Evolutionary conservation across 805 yeast genomes (phyloP), one percentile per base, ranked within the genome.

Genomic region (Teunomyces cretensis): DNA sequence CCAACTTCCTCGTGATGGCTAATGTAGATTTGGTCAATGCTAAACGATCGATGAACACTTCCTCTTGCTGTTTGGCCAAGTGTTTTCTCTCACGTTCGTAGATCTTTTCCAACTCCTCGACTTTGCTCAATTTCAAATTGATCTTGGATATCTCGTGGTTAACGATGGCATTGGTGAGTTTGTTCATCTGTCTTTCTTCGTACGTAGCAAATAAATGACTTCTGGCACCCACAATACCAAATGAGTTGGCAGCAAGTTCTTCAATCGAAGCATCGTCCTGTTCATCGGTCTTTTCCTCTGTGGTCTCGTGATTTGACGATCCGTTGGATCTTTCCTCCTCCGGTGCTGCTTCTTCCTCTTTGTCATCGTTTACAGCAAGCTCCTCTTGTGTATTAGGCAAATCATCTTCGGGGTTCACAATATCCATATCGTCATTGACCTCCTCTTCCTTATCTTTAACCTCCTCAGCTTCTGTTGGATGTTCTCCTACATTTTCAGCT

Each of bases 161-260:
- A 14, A 86, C 71, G 39, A 87, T 75, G 24, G 75, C 74, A 22
- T 76, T 71, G 9, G 84, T 65, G 16, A 84, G 62, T 43, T 77
- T 79, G 53, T 81, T 76, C 83, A 83, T 80, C 58, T 85, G 89
- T 48, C 90, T 72, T 57, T 88, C 96, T 62, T 88, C 95, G 58
- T 80, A 83, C 4, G 83, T 80, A 5, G 92, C 88, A 65, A 88
- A 86, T 15, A 86, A 75, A 58, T 87, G 89, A 19, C 94, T 76
- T 49, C 94, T 78, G 1, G 89, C 83, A 2, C 94, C 96, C 31
- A 86, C 67, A 9, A 86, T 70, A 2, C 95, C 91, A 46, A 91
- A 70, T 0, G 94, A 83, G n/a, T 82, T 68, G 6, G 80, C 70
- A 0, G 86, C 80, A 2, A 87, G 87, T 45, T 84, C 86, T 55